Base-by-base conservation (phyloP, 2,329 filamentous ascomycete genomes). In the Fusarium dlaminii region DNA sequence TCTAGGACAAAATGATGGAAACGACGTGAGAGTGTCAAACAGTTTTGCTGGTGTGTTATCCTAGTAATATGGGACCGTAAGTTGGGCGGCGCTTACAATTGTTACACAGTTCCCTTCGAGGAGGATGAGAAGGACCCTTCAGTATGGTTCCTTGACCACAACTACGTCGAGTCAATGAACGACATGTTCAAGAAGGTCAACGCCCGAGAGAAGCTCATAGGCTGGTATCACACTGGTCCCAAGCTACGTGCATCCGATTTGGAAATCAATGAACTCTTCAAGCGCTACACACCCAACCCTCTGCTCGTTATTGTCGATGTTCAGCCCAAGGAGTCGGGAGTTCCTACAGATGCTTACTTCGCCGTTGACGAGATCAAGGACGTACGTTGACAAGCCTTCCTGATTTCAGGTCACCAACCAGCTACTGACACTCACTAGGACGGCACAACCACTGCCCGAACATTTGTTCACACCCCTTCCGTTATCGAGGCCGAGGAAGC, bases 161-260 rank as follows among this genome's bases (percentile, higher is more conserved):
- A 98, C 89, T 99, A 98, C 81, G 94, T 99, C 84, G 96, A 99
- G 85, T 94, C 93, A 78, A 99, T 99, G 96, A 97, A 96, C 86
- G 96, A 98, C 84, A 99, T 99, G 96, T 99, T 99, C 90, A 99
- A 99, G 89, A 98, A 98, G 87, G 95, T 99, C 88, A 99, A 99
- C 87, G 96, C 96, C 70, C 89, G 94, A 74, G 96, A 99, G 87
- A 98, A 98, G 91, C 90, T 99, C 83, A 97, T 99, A 89, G 96
- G 96, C 81, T 99, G 96, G 96, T 99, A 99, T 85, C 96, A 99
- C 86, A 97, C 96, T 27, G 96, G 96, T 46, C 96, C 96, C 43
- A 99, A 98, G 88, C 89, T 99, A 80, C 92, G 96, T 81, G 96
- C 95, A 63, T 98, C 96, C 51, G 96, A 99, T 87, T 87, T 99